Conservation (phyloP, 768 basidiomycete genomes). For the Clavulina sp. region DNA sequence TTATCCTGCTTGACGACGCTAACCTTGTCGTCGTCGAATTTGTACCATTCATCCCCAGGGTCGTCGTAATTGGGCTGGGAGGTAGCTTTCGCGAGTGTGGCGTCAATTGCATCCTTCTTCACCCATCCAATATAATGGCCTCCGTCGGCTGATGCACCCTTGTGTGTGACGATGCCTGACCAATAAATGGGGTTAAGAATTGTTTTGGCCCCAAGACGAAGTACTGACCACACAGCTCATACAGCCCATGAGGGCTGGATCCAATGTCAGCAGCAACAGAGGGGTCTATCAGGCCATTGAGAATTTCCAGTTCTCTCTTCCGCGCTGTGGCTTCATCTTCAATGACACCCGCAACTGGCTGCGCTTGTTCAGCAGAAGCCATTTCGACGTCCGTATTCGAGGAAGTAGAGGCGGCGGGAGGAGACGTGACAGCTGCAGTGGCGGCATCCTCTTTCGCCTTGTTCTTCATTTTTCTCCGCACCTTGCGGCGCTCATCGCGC, state of each 20-base stretch:
- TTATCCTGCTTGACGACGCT: conserved; percentile 74
- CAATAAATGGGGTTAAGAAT: not conserved
- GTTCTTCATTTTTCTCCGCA: conserved; percentile 55
- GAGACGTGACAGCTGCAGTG: conserved; percentile 11
- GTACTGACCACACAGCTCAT: conserved; percentile 73
- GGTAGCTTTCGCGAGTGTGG: conserved; percentile 8
- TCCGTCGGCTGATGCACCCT: conserved; percentile 84
- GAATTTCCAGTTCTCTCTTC: conserved; percentile 42
- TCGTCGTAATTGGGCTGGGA: conserved; percentile 33
- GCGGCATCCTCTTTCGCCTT: conserved; percentile 20
- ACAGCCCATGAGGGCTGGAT: conserved; percentile 61
- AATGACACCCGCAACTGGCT: conserved; percentile 23
- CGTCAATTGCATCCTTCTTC: conserved; percentile 53
- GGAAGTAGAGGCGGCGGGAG: not conserved
- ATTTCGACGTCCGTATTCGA: not conserved
- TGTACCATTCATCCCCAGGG: conserved; percentile 53
- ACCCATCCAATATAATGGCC: conserved; percentile 94
- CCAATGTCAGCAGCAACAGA: conserved; percentile 53
- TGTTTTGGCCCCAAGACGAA: not conserved
- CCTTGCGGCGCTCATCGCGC: conserved; percentile 62
- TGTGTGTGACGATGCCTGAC: conserved; percentile 89
- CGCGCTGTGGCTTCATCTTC: conserved; percentile 51
- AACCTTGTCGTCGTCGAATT: conserved; percentile 86
- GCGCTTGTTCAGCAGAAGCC: not conserved
- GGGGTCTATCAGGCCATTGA: conserved; percentile 45